A percentile compares a stretch with the other conserved stretches of the same genome.
Evolutionary conservation across 306 rosid species (phyloP).

Genomic region (Parietaria judaica): DNA sequence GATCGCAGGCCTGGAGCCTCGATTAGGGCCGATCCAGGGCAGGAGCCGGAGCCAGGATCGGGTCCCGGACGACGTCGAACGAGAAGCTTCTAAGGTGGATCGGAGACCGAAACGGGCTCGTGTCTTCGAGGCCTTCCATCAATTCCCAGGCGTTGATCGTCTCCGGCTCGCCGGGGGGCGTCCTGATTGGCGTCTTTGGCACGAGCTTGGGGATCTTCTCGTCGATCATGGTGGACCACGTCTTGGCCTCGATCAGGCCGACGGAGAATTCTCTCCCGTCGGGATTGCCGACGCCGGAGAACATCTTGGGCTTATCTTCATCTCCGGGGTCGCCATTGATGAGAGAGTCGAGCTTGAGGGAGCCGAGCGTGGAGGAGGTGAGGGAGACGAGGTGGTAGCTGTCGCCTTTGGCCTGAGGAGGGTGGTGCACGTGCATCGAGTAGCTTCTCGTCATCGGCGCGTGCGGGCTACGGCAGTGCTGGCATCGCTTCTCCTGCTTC

Average conservation of each 20-base stretch:
- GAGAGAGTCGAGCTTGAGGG: conserved; percentile 38
- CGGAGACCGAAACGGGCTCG: conserved; percentile 58
- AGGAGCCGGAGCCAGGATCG: conserved; percentile 6
- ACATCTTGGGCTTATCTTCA: conserved; percentile 4
- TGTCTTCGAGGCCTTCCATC: conserved; percentile 93
- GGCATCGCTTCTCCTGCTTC: conserved; percentile 63
- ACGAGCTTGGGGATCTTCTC: conserved; percentile 47
- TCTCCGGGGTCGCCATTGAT: neutral
- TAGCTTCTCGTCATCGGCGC: conserved; percentile 71
- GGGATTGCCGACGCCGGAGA: conserved; percentile 2
- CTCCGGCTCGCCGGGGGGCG: conserved; percentile 83
- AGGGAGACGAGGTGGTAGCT: conserved; percentile 75
- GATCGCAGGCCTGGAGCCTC: conserved; percentile 18
- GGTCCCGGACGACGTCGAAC: conserved; percentile 33
- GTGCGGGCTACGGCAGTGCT: conserved; percentile 53
- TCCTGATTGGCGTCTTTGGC: conserved; percentile 43
- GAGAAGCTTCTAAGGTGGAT: conserved; percentile 52
- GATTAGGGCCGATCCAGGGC: conserved; percentile 29
- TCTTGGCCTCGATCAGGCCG: conserved; percentile 54
- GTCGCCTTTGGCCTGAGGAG: conserved; percentile 45
- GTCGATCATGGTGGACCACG: conserved; percentile 74
- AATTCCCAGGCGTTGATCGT: conserved; percentile 84
- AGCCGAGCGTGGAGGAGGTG: conserved; percentile 73
- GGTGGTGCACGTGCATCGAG: conserved; percentile 80
- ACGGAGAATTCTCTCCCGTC: conserved; percentile 29